Conservation (phyloP, 2,329 filamentous ascomycete species). For the Dothistroma pini region DNA sequence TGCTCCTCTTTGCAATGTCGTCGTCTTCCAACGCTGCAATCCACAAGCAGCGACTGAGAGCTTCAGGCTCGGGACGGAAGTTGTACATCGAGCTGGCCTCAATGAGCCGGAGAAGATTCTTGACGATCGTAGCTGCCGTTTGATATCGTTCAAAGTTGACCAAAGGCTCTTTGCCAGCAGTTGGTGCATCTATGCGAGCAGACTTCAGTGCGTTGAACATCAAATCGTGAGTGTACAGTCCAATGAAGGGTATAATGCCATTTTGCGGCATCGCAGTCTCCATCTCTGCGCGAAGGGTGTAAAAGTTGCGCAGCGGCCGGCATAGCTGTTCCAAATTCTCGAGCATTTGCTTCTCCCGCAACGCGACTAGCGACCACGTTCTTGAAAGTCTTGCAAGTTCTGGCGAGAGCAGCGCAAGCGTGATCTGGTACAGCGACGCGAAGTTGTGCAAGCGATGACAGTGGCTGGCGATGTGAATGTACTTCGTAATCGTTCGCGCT, state of each 20-base stretch:
- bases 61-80: slow-evolving; percentile 70
- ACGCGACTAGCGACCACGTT: slow-evolving; percentile 69
- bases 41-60: slow-evolving; percentile 81
- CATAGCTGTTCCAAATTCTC: slow-evolving; percentile 68
- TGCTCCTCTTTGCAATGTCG: slow-evolving; percentile 55
- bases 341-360: slow-evolving; percentile 62
- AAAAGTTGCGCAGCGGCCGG: slow-evolving; percentile 73
- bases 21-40: slow-evolving; percentile 71
- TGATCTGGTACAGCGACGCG: slow-evolving; percentile 76
- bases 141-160: slow-evolving; percentile 83
- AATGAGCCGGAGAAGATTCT: slow-evolving; percentile 72
- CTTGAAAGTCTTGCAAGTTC: slow-evolving; percentile 64
- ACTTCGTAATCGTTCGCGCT: slow-evolving; percentile 73
- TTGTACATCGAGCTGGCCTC: slow-evolving; percentile 72
- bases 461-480: slow-evolving; percentile 74
- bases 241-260: slow-evolving; percentile 81
- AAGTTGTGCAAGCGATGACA: slow-evolving; percentile 76
- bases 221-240: slow-evolving; percentile 75
- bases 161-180: slow-evolving; percentile 55
- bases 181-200: slow-evolving; percentile 59
- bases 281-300: slow-evolving; percentile 75
- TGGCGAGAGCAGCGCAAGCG: slow-evolving; percentile 70
- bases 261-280: slow-evolving; percentile 57
- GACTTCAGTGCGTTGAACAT: slow-evolving; percentile 78
- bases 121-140: slow-evolving; percentile 70